These are phyloP conservation scores for Umbelopsis sp. DNA, from an alignment of 371 early-diverging fungal genomes.

Conservation along the genomic window DNA sequence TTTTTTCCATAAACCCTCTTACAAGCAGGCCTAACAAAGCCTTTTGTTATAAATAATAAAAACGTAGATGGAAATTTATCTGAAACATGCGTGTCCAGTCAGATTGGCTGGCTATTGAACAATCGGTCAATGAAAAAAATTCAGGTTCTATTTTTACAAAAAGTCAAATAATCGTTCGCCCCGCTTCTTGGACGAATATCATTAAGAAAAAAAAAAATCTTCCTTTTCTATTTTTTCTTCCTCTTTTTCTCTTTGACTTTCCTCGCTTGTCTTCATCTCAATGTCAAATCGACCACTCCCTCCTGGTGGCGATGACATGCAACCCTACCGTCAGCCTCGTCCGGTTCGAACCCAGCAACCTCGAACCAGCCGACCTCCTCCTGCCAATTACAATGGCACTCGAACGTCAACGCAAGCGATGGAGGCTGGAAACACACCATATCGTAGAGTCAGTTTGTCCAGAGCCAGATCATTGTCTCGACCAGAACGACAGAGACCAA, in stretches of 20 bases:
- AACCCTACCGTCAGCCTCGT: conserved; percentile 5
- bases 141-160: too few species aligned
- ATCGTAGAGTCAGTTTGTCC: conserved; percentile 34
- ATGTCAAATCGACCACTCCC: conserved; percentile 12
- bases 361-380: conserved; percentile 10
- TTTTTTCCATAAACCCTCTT: too few species aligned
- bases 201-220: background rate
- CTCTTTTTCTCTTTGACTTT: conserved; percentile 19
- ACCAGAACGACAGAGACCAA: conserved; percentile 51
- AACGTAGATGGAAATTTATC: too few species aligned
- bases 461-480: conserved; percentile 46
- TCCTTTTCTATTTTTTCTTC: conserved; percentile 1
- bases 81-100: too few species aligned
- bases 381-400: conserved; percentile 17
- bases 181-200: background rate
- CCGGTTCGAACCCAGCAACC: conserved; percentile 7
- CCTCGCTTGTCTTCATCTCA: conserved; percentile 16
- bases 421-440: conserved; percentile 24
- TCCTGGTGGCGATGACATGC: conserved; percentile 15
- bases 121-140: too few species aligned
- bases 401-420: conserved; percentile 13
- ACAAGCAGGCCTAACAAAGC: too few species aligned
- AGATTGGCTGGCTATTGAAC: too few species aligned
- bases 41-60: too few species aligned
- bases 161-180: too few species aligned